Conservation (phyloP, 108 stramenopile species). For the Nitzschia sp. region DNA sequence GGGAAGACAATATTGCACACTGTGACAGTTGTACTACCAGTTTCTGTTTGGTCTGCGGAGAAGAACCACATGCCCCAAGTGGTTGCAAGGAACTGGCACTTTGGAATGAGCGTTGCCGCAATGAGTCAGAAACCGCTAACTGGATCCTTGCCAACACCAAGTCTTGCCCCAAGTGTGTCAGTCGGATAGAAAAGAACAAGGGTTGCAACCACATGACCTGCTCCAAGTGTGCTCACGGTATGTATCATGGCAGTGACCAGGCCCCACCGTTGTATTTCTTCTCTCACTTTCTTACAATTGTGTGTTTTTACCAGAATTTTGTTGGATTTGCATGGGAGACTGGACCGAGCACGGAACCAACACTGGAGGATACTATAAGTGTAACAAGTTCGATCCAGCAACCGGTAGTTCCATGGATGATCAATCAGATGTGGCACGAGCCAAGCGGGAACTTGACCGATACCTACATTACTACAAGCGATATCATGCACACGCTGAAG, state of each 20-base stretch:
- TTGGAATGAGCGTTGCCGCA: slow-evolving; percentile 95
- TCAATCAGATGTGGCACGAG: slow-evolving; percentile 77
- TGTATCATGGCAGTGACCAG: neutral
- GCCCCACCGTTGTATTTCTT: slow-evolving; percentile 18
- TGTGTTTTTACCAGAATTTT: slow-evolving; percentile 85
- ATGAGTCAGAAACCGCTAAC: slow-evolving; percentile 97
- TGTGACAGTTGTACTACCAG: slow-evolving; percentile 68
- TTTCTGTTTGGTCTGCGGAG: slow-evolving; percentile 91
- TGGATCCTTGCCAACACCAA: slow-evolving; percentile 99
- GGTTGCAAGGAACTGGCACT: slow-evolving; percentile 69
- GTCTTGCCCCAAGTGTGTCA: slow-evolving; percentile 94
- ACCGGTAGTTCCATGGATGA: slow-evolving; percentile 36
- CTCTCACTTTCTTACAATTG: slow-evolving; percentile 19
- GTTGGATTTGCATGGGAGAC: slow-evolving; percentile 98
- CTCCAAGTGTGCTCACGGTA: slow-evolving; percentile 17
- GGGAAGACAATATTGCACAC: slow-evolving; percentile 53
- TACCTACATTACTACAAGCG: slow-evolving; percentile 99
- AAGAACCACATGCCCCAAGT: slow-evolving; percentile 93
- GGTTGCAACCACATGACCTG: slow-evolving; percentile 99
- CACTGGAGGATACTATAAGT: slow-evolving; percentile 99
- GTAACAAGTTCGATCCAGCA: slow-evolving; percentile 81
- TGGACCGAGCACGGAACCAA: slow-evolving; percentile 95
- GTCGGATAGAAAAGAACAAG: slow-evolving; percentile 98
- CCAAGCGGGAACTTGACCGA: slow-evolving; percentile 93
- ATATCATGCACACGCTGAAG: slow-evolving; percentile 89